Evolutionary conservation across 345 rosid species (phyloP).

Genomic region (Syzygium grande): DNA sequence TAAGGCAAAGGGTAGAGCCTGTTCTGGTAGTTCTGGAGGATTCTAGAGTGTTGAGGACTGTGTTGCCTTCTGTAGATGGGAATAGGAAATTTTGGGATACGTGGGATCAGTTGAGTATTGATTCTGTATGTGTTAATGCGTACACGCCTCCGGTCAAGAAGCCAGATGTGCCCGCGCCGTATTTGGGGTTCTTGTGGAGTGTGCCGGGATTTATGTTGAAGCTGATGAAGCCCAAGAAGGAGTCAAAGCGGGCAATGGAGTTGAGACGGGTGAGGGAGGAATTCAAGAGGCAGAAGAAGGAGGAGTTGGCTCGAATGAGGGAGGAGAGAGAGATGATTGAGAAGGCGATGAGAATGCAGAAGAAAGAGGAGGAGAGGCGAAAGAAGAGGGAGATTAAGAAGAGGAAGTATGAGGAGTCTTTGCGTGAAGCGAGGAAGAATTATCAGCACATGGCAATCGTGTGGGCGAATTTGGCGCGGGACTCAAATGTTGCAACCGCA

Average conservation of each 20-base stretch:
- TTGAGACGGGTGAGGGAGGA: slow-evolving; percentile 57
- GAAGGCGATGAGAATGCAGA: slow-evolving; percentile 38
- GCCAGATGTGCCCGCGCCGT: slow-evolving; percentile 63
- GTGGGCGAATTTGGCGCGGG: slow-evolving; percentile 65
- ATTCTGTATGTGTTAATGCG: slow-evolving; percentile 59
- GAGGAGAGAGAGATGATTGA: slow-evolving; percentile 68
- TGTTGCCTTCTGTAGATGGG: slow-evolving; percentile 62
- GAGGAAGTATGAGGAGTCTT: slow-evolving; percentile 50
- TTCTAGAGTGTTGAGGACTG: slow-evolving; percentile 72
- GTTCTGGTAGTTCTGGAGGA: slow-evolving; percentile 79
- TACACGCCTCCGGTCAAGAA: slow-evolving; percentile 75
- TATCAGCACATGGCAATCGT: slow-evolving; percentile 36
- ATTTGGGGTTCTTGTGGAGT: slow-evolving; percentile 66
- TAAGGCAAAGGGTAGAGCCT: slow-evolving; percentile 43
- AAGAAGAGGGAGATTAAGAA: slow-evolving; percentile 42
- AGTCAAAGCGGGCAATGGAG: slow-evolving; percentile 55
- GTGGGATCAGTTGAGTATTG: slow-evolving; percentile 68
- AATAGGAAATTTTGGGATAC: slow-evolving; percentile 72
- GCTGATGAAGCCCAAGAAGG: slow-evolving; percentile 57
- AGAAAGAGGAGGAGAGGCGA: slow-evolving; percentile 58
- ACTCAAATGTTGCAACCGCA: slow-evolving; percentile 52
- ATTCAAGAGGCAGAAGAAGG: slow-evolving; percentile 55
- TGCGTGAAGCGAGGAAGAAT: slow-evolving; percentile 54
- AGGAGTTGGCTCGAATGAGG: slow-evolving; percentile 43
- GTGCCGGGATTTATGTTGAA: slow-evolving; percentile 52